Conservation (phyloP, 306 rosid species). For the Vachellia pachyceras region DNA sequence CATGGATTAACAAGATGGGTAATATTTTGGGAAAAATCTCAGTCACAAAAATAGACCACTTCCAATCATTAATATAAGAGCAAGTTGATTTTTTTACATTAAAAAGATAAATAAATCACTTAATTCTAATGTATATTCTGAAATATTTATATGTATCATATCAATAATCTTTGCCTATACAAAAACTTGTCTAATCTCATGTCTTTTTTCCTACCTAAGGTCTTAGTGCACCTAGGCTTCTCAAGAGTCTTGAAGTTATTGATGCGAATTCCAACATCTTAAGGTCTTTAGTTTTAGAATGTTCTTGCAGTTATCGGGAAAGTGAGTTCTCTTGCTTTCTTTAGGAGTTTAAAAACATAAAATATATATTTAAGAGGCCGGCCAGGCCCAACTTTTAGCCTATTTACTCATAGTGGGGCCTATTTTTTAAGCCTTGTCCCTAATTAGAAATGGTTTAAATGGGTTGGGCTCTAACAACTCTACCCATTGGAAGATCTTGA, state of each 20-base stretch:
- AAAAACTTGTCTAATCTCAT: neutral
- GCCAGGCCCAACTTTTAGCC: neutral
- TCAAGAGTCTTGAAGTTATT: neutral
- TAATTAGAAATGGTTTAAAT: neutral
- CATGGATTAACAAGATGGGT: no score
- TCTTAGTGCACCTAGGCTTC: neutral
- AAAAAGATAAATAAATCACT: no score
- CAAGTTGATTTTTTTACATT: no score
- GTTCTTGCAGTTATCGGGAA: neutral
- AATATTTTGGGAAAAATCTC: no score
- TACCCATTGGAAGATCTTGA: neutral
- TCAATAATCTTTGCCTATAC: neutral
- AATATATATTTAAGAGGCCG: neutral
- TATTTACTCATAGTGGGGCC: neutral
- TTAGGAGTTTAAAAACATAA: neutral
- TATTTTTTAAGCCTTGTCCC: neutral
- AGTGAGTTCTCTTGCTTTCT: neutral
- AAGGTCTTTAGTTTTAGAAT: no score
- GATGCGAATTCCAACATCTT: no score
- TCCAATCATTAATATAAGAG: no score
- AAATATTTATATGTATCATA: no score
- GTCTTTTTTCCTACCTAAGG: neutral
- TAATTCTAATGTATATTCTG: no score
- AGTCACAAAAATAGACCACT: no score
- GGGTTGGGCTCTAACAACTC: neutral